A percentile compares a stretch with the other conserved stretches of the same genome.
Evolutionary conservation across 176 grass and related monocot species (phyloP).

Genomic region (Eleusine coracana): DNA sequence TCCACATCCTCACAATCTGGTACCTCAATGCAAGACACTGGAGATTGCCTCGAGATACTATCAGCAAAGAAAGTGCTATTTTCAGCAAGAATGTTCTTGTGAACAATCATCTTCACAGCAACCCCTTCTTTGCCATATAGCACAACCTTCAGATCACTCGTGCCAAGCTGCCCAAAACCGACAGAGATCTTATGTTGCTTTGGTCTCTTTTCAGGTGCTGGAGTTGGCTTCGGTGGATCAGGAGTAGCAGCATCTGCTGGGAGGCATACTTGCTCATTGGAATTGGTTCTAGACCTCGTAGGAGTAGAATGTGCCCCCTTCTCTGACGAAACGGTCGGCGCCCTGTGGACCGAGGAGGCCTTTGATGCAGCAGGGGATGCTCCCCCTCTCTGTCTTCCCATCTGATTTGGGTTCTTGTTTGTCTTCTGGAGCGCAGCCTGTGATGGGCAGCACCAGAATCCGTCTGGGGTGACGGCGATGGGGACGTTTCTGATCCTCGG

Average conservation of each 20-base stretch:
- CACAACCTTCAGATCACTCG: constrained; percentile 75
- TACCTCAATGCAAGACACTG: constrained; percentile 64
- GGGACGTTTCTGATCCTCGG: constrained; percentile 70
- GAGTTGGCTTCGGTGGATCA: constrained; percentile 47
- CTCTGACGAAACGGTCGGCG: constrained; percentile 43
- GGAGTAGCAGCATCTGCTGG: constrained; percentile 27
- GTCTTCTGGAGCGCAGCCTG: constrained; percentile 70
- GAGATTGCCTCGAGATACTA: constrained; percentile 66
- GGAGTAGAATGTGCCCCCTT: constrained; percentile 51
- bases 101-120: constrained; percentile 77
- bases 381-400: constrained; percentile 50
- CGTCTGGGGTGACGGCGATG: constrained; percentile 76
- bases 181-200: constrained; percentile 77
- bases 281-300: constrained; percentile 46
- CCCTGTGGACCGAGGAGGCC: constrained; percentile 61
- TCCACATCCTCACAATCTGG: constrained; percentile 87
- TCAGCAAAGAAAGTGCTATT: constrained; percentile 70
- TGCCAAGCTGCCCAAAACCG: constrained; percentile 64
- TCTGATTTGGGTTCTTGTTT: constrained; percentile 54
- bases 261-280: constrained; percentile 40
- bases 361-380: constrained; percentile 66
- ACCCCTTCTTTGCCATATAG: constrained; percentile 71
- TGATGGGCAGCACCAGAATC: constrained; percentile 93
- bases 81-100: constrained; percentile 70
- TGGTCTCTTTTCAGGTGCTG: constrained; percentile 40